Evolutionary conservation across 176 grass and related monocot species (phyloP), one percentile per base, ranked within the genome.

Genomic region (Ampelocalamus luodianensis): DNA sequence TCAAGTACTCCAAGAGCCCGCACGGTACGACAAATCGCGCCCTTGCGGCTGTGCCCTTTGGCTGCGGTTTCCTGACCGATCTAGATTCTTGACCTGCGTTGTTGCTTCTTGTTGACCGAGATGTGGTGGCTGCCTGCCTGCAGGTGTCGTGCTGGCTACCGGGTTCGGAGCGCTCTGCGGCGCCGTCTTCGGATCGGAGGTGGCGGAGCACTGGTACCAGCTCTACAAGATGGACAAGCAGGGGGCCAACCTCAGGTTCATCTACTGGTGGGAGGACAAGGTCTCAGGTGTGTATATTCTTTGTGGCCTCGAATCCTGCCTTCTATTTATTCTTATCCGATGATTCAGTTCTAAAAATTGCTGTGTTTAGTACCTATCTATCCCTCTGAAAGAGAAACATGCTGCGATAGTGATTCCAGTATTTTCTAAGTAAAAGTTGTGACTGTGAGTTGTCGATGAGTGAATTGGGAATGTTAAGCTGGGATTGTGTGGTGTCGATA

Each of bases 211-310:
- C 86, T 90, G 83, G 90, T 93, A 96, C 55, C 81, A 92, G 56
- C 86, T 99, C 23, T 96, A 99, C 90, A 99, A 94, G 88, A 90
- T 89, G 79, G 93, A 99, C 86, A 99, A 92, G 90, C 89, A 89
- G 79, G 88, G 69, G 55, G 87, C 93, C 44, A 97, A 95, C 88
- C 93, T 97, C 26, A 90, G 95, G 55, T 99, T 99, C 82, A 91
- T 99, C 49, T 99, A 99, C 82, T 99, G 96, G 96, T 99, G 96
- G 96, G 96, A 99, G 87, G 93, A 99, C 81, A 99, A 99, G 92
- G 92, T 91, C 46, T 59, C 92, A 96, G 93, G 93, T 99, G 3
- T 68, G 82, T 82, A 34, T 3, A 34, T 87, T 65, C 39, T 15
- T 74, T 26, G 22, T 79, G 24, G 3, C 32, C 48, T 80, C 84